These are phyloP conservation scores for Zygosaccharomyces sapae DNA, from an alignment of 1,139 yeast species.

Conservation along the genomic window DNA sequence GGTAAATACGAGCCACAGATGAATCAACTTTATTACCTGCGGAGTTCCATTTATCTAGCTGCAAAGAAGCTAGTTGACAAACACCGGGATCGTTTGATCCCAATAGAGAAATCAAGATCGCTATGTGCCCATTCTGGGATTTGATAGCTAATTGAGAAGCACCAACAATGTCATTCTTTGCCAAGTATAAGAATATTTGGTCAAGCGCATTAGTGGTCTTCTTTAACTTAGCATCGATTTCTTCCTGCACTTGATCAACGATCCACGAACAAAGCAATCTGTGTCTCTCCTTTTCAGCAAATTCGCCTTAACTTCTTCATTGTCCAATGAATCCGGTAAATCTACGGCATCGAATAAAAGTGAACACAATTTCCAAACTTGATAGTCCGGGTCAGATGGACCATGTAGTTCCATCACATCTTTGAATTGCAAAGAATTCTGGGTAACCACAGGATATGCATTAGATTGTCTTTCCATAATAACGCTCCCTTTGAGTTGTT, in stretches of 20 bases:
- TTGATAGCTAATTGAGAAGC: constrained; percentile 62
- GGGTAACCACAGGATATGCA: constrained; percentile 36
- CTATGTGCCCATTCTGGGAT: constrained; percentile 60
- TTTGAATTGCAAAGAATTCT: constrained; percentile 22
- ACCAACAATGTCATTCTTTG: constrained; percentile 52
- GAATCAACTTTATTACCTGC: constrained; percentile 27
- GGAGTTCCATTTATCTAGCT: constrained; percentile 61
- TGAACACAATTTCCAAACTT: constrained; percentile 51
- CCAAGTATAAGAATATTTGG: constrained; percentile 48
- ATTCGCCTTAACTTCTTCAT: constrained; percentile 32
- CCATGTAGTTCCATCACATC: constrained; percentile 21
- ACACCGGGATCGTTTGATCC: constrained; percentile 66
- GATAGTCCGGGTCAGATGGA: constrained; percentile 23
- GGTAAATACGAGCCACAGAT: constrained; percentile 54
- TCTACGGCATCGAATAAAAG: constrained; percentile 50
- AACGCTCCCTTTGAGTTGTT: constrained; percentile 17
- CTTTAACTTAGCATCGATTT: constrained; percentile 39
- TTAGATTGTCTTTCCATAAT: constrained; percentile 25
- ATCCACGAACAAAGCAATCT: constrained; percentile 57
- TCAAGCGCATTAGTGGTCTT: constrained; percentile 39
- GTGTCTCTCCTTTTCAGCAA: constrained; percentile 44
- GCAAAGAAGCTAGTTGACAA: constrained; percentile 51
- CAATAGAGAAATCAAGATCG: constrained; percentile 63
- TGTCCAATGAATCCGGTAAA: constrained; percentile 30
- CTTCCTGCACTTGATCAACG: constrained; percentile 44